A percentile compares a stretch with the other conserved stretches of the same genome.
phyloP scores from a whole-genome alignment of 108 stramenopile genomes.

The Parietichytrium sp. region DNA sequence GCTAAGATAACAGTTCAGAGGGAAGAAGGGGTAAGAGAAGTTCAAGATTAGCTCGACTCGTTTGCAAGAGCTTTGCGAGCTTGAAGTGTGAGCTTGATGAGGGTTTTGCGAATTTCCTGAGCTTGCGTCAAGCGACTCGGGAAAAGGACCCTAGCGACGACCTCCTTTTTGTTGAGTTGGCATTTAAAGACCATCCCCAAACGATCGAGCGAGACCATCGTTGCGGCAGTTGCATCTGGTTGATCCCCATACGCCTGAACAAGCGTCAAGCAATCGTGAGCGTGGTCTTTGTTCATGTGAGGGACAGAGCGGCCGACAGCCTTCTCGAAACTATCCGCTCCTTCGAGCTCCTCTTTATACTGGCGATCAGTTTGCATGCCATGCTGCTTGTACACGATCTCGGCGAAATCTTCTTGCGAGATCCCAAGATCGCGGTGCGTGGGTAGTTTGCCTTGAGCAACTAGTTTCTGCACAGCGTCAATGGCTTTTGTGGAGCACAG shows the following conservation, averaged over 20 bases:
- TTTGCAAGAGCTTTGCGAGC: neutral
- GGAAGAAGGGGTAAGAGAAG: no score
- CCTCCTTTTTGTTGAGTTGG: neutral
- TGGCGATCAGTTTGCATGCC: neutral
- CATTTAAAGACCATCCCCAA: neutral
- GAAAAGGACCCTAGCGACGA: neutral
- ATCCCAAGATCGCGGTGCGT: neutral
- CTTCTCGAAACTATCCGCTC: neutral
- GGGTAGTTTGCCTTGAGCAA: neutral
- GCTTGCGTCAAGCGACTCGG: neutral
- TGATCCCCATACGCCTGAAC: neutral
- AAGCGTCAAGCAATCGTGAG: neutral
- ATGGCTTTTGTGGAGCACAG: neutral
- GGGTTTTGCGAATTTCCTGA: neutral
- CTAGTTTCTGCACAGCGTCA: neutral
- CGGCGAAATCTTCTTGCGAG: neutral
- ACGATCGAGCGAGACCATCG: neutral
- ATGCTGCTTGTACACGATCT: neutral
- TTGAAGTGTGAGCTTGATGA: conserved; percentile 17
- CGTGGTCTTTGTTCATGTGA: conserved; percentile 38
- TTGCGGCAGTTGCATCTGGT: neutral
- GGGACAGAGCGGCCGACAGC: neutral
- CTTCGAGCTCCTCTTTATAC: neutral
- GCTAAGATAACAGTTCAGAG: no score
- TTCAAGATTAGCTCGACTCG: no score